Evolutionary conservation across 2,329 filamentous ascomycete genomes (phyloP).

Genomic region (Sporothrix phasma): DNA sequence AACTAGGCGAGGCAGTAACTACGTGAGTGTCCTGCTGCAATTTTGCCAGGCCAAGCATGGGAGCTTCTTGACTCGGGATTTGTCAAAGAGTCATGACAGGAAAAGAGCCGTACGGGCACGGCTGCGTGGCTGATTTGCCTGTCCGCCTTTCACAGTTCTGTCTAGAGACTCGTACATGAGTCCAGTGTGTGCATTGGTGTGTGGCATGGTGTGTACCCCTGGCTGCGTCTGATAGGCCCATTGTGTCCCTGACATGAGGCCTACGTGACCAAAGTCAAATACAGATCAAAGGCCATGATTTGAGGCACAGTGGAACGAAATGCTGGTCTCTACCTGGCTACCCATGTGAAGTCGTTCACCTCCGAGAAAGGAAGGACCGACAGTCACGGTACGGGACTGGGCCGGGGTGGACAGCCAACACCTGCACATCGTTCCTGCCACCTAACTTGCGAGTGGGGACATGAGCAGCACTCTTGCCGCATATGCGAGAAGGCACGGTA

Average conservation of each 20-base stretch:
- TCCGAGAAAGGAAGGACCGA: constrained; percentile 4
- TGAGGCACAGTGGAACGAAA: neutral
- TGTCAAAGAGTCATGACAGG: neutral
- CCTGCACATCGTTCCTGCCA: neutral
- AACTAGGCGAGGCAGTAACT: neutral
- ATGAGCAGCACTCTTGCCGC: neutral
- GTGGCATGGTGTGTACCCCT: neutral
- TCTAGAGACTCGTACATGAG: no score
- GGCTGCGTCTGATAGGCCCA: neutral
- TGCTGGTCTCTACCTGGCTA: neutral
- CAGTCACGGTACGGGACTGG: neutral
- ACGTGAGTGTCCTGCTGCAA: neutral
- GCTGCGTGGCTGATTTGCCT: neutral
- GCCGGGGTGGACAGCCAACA: neutral
- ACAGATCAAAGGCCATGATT: neutral
- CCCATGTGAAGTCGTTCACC: neutral
- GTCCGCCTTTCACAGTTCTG: neutral
- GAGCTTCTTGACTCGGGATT: neutral
- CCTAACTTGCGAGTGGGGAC: neutral
- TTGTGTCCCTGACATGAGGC: neutral
- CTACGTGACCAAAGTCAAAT: neutral
- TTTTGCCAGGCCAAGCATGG: neutral
- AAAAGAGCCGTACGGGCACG: neutral
- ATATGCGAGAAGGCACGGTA: neutral
- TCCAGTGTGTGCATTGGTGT: neutral